Evolutionary conservation across 1,139 yeast genomes (phyloP).

Genomic region (Suhomyces terraborum): DNA sequence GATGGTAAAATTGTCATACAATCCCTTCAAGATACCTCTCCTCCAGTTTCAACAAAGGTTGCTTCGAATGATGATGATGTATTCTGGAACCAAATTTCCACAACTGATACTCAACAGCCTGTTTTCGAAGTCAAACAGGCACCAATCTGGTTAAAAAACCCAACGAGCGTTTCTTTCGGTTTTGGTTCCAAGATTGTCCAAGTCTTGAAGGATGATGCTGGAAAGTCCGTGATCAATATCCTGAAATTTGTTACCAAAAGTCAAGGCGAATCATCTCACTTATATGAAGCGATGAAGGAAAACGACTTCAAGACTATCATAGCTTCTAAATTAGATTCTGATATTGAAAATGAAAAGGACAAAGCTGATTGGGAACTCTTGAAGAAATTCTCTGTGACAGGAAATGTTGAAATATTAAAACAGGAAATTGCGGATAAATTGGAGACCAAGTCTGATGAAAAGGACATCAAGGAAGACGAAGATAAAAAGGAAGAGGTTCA

Average conservation of each 20-base stretch:
- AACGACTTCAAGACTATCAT: constrained; percentile 59
- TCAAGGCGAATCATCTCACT: constrained; percentile 45
- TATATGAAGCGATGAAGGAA: constrained; percentile 60
- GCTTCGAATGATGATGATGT: constrained; percentile 59
- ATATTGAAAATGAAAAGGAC: constrained; percentile 44
- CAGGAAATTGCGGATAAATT: constrained; percentile 24
- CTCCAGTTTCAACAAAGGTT: constrained; percentile 50
- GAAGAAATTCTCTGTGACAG: constrained; percentile 54
- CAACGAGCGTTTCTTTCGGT: constrained; percentile 81
- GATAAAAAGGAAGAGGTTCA: constrained; percentile 37
- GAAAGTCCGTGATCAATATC: constrained; percentile 51
- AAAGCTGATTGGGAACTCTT: constrained; percentile 79
- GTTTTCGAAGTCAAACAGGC: constrained; percentile 72
- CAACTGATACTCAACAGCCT: constrained; percentile 74
- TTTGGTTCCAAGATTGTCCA: constrained; percentile 88
- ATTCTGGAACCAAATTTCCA: constrained; percentile 81
- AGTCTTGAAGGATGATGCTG: constrained; percentile 46
- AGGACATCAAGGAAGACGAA: constrained; percentile 22
- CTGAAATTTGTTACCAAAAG: constrained; percentile 47
- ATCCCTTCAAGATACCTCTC: constrained; percentile 76
- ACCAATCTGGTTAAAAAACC: constrained; percentile 83
- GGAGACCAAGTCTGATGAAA: constrained; percentile 18
- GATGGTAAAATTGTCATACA: constrained; percentile 86
- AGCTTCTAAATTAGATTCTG: constrained; percentile 48
- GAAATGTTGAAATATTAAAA: constrained; percentile 44